Percentiles rank a stretch among this genome's conserved stretches.
phyloP scores from a whole-genome alignment of 2,329 filamentous ascomycete species.

The Zymoseptoria ardabiliae region DNA sequence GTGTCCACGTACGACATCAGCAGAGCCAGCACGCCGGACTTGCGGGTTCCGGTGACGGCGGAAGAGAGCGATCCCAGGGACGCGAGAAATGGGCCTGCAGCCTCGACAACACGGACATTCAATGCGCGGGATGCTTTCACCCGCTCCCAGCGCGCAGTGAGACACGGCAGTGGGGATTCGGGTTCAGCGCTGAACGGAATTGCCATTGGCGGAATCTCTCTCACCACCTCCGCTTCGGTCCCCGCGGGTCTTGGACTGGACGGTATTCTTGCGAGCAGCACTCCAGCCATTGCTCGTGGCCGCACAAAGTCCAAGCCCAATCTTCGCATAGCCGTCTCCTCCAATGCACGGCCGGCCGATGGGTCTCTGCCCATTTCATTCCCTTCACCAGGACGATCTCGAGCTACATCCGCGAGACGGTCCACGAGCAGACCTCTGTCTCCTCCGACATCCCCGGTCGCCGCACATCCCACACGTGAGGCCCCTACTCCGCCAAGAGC shows the following conservation, averaged over 20 bases:
- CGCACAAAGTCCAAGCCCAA: constrained; percentile 13
- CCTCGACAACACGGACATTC: neutral
- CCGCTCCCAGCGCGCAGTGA: neutral
- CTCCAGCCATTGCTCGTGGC: neutral
- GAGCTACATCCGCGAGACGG: neutral
- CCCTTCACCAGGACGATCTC: constrained; percentile 15
- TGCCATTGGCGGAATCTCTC: neutral
- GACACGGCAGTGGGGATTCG: neutral
- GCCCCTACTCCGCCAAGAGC: constrained; percentile 1
- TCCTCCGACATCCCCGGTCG: neutral
- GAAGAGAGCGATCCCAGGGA: constrained; percentile 4
- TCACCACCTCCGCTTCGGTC: neutral
- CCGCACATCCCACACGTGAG: constrained; percentile 1
- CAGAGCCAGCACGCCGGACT: constrained; percentile 13
- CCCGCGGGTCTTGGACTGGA: neutral
- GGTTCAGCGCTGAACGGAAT: neutral
- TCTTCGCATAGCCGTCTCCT: constrained; percentile 12
- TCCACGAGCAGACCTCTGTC: neutral
- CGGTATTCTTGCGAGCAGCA: neutral
- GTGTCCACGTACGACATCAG: neutral
- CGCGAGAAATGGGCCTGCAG: neutral
- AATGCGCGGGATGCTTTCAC: neutral
- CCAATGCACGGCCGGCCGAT: constrained; percentile 2
- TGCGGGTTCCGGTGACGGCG: constrained; percentile 6
- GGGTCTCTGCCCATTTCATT: constrained; percentile 15